Conservation (phyloP, 225 moss, liverwort and hornwort genomes). For the Ulota crispa region DNA sequence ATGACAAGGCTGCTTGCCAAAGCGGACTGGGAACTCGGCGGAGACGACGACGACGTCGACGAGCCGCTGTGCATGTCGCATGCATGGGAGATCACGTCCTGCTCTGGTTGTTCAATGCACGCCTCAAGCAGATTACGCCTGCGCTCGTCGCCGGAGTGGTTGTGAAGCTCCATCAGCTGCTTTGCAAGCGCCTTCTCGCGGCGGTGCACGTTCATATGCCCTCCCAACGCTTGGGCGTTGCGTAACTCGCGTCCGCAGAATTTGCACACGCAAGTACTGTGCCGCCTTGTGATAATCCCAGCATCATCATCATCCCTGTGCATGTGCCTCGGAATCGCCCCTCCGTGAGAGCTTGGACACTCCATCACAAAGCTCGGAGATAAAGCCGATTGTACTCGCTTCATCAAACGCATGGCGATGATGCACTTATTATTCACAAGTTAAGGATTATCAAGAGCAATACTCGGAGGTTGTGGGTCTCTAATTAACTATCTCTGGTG, state of each 20-base stretch:
- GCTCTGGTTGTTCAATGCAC: too few species aligned
- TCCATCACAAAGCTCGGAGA: not conserved
- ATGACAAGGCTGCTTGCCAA: not conserved
- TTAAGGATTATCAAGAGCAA: too few species aligned
- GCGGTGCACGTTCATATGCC: slow-evolving; percentile 75
- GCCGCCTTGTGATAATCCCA: too few species aligned
- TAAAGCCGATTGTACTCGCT: not conserved
- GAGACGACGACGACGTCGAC: slow-evolving; percentile 20
- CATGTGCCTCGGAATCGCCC: not conserved
- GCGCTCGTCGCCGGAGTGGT: not conserved
- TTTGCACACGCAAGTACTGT: slow-evolving; percentile 29
- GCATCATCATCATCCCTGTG: too few species aligned
- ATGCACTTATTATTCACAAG: too few species aligned
- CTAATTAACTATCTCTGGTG: not conserved
- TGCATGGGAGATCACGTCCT: not conserved
- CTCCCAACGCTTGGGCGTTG: slow-evolving; percentile 65
- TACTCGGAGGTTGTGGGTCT: not conserved
- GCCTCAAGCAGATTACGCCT: not conserved
- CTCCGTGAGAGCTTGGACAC: not conserved
- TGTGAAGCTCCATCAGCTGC: slow-evolving; percentile 34
- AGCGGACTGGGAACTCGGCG: not conserved
- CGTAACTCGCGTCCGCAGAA: slow-evolving; percentile 50
- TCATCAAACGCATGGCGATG: not conserved
- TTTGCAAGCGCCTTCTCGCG: slow-evolving; percentile 46
- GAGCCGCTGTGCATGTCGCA: not conserved